Conservation (phyloP, 768 basidiomycete genomes). For the Lactifluus hygrophoroides region DNA sequence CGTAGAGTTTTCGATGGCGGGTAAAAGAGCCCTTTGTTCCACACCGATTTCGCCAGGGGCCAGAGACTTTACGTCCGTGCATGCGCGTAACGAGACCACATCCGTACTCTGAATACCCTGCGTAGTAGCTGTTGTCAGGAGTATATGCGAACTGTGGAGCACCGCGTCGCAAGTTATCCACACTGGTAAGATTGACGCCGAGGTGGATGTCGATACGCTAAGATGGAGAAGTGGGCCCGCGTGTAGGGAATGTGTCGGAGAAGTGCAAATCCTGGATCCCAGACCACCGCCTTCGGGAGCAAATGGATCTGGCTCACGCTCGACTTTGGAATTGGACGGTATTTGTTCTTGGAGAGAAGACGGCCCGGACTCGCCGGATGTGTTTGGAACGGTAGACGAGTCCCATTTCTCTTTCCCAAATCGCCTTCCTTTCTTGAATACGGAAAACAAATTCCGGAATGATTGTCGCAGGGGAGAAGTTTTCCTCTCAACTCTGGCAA, state of each 20-base stretch:
- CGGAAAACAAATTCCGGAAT: constrained; percentile 52
- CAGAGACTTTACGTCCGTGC: constrained; percentile 58
- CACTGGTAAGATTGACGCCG: constrained; percentile 29
- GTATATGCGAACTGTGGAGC: constrained; percentile 34
- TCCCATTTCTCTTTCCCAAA: constrained; percentile 22
- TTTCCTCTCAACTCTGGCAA: constrained; percentile 34
- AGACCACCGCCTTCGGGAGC: neutral
- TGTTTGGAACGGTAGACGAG: neutral
- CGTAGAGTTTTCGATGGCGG: constrained; percentile 28
- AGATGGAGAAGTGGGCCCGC: constrained; percentile 45
- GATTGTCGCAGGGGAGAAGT: constrained; percentile 55
- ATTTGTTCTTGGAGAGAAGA: neutral
- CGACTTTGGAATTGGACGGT: neutral
- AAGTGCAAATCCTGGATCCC: constrained; percentile 19
- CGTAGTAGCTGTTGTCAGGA: constrained; percentile 40
- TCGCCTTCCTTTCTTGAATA: constrained; percentile 44
- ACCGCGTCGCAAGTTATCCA: constrained; percentile 43
- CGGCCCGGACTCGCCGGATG: constrained; percentile 8
- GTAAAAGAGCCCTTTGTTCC: constrained; percentile 39
- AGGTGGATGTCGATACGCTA: constrained; percentile 24
- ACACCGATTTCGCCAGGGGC: constrained; percentile 32
- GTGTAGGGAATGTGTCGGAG: constrained; percentile 15
- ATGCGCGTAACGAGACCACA: constrained; percentile 41
- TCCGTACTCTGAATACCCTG: constrained; percentile 35
- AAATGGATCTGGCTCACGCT: neutral